These are phyloP conservation scores for Backusella liffmaniae DNA, from an alignment of 192 early-diverging fungal species.

Conservation along the genomic window DNA sequence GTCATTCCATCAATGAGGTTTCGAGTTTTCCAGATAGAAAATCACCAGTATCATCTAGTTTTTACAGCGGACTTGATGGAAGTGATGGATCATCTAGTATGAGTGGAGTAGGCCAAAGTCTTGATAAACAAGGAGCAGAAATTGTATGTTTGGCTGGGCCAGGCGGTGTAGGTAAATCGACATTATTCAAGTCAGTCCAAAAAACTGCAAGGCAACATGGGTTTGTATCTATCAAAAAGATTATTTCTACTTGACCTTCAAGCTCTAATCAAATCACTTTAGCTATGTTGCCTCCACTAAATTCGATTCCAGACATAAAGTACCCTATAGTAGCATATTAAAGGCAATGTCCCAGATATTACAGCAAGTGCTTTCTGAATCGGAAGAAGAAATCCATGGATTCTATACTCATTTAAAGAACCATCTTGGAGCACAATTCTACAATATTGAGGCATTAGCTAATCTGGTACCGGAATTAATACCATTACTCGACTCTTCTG, in stretches of 20 bases:
- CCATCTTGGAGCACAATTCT: constrained; percentile 16
- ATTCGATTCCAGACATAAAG: constrained; percentile 29
- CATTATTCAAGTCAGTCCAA: constrained; percentile 26
- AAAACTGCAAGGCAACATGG: constrained; percentile 28
- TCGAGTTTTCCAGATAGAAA: neutral
- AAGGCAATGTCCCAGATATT: constrained; percentile 33
- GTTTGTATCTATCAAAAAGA: neutral
- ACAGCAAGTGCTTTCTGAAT: constrained; percentile 34
- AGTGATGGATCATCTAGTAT: constrained; percentile 22
- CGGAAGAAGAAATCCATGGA: constrained; percentile 22
- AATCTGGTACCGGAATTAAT: constrained; percentile 31
- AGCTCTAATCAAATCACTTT: neutral
- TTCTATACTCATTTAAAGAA: constrained; percentile 19
- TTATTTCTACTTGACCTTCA: neutral
- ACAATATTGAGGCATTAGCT: constrained; percentile 16
- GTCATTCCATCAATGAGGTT: neutral
- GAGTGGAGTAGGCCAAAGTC: neutral
- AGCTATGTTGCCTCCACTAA: constrained; percentile 31
- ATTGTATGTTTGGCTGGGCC: constrained; percentile 25
- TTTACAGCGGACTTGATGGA: constrained; percentile 17
- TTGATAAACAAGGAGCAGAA: constrained; percentile 4
- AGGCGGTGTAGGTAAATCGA: constrained; percentile 33
- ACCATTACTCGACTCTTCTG: constrained; percentile 7
- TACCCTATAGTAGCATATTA: constrained; percentile 30
- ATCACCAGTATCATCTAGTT: constrained; percentile 16